Base-by-base conservation (phyloP, 352 stramenopile species). In the Thalassiosira livingstoniorum region DNA sequence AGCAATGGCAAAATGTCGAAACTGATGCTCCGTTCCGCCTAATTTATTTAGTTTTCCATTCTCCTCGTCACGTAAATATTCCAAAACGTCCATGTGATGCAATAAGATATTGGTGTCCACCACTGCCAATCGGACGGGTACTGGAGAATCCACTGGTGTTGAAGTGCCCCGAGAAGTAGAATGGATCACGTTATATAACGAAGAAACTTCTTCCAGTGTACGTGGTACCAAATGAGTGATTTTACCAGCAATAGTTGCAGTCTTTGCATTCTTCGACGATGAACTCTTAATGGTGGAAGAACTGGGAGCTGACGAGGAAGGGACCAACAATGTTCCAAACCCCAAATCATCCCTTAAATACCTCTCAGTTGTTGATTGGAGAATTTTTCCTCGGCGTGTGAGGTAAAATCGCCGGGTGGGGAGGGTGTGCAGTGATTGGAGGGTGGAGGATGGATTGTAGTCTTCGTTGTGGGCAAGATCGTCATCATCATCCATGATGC, bases 321-420 rank as follows among this genome's bases (percentile, higher is more conserved):
- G 70, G 7, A 80, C 51, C 15, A 85, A 47, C 54, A 85, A 32
- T 0, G 78, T 80, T 11, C 90, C 90, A 27, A 88, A 83, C 58
- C 88, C 90, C 29, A 94, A 79, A 84, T 94, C 90, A 75, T 94
- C 87, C 4, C 90, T 82, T 10, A 93, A 75, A 70, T 94, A 94
- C 35, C 78, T 75, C 80, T 94, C 88, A 0, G 73, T 85, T 7
- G 91, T 88, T 21, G 75, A 79, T 78, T 93, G 89, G n/a, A 92
- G 71, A 39, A 94, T 91, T 64, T 93, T 93, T 18, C 90, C 90
- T 45, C 89, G 90, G 35, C 88, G 76, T 25, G 90, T 93, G 43
- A 85, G 70, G 32, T 80, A 66, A 42, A 68, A 85, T 66, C 64
- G 65, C 3, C 78, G 78, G 18, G 39, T 76, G 39, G 78, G 73